Conservation (phyloP, 306 rosid genomes). For the Bauhinia variegata region DNA sequence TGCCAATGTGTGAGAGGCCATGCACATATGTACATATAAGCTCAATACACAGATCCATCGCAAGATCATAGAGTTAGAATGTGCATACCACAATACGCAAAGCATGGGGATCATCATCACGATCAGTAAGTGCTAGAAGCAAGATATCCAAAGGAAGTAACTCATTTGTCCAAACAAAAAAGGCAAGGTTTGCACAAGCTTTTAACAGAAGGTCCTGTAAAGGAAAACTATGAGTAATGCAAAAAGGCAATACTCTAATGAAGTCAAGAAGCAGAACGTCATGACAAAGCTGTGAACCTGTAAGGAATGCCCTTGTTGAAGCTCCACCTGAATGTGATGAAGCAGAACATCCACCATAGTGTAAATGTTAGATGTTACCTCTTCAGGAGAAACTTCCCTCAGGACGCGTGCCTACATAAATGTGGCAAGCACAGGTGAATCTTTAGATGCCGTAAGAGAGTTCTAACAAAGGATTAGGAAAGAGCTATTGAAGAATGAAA, state of each 20-base stretch:
- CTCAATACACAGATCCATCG: constrained; percentile 6
- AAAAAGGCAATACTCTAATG: constrained; percentile 20
- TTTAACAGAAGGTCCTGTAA: constrained; percentile 81
- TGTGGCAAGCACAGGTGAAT: constrained; percentile 15
- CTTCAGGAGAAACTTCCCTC: constrained; percentile 93
- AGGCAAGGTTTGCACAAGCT: constrained; percentile 82
- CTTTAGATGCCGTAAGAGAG: neutral
- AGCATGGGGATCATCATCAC: constrained; percentile 99
- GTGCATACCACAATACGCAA: constrained; percentile 84
- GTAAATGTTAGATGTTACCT: constrained; percentile 88
- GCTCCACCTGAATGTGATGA: constrained; percentile 91
- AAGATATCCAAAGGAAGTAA: constrained; percentile 95
- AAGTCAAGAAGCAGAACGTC: constrained; percentile 24
- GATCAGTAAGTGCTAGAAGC: constrained; percentile 92
- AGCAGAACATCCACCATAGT: constrained; percentile 96
- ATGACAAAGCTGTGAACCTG: constrained; percentile 57
- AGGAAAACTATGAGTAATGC: constrained; percentile 24
- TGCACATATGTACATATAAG: neutral
- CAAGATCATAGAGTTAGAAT: constrained; percentile 30
- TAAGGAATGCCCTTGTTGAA: constrained; percentile 78
- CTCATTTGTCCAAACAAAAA: constrained; percentile 89
- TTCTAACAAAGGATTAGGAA: constrained; percentile 20
- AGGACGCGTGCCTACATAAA: constrained; percentile 79
- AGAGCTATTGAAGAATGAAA: constrained; percentile 11
- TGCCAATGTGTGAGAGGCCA: too few relatives aligned